Conservation (phyloP, 2,329 filamentous ascomycete species). For the Teratosphaeria zuluensis region DNA sequence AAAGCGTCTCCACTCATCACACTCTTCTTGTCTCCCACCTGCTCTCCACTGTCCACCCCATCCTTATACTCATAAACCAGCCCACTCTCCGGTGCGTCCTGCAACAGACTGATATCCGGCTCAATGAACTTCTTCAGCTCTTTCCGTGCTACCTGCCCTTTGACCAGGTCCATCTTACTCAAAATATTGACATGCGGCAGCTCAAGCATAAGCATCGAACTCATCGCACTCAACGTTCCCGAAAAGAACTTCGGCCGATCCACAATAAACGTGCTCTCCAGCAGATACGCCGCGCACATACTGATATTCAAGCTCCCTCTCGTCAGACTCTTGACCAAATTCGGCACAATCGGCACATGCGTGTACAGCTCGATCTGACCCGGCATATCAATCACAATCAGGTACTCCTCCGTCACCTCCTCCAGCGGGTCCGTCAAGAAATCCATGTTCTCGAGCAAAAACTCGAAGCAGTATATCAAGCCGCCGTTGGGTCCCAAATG, state of each 20-base stretch:
- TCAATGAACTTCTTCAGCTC: slow-evolving; percentile 86
- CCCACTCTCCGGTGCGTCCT: slow-evolving; percentile 61
- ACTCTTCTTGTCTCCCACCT: slow-evolving; percentile 52
- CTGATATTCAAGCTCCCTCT: slow-evolving; percentile 78
- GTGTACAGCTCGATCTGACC: slow-evolving; percentile 98
- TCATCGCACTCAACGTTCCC: slow-evolving; percentile 92
- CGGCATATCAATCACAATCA: slow-evolving; percentile 98
- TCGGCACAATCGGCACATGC: slow-evolving; percentile 84
- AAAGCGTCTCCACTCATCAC: slow-evolving; percentile 77
- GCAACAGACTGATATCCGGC: slow-evolving; percentile 70
- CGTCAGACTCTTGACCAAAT: slow-evolving; percentile 71
- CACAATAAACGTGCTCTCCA: slow-evolving; percentile 91
- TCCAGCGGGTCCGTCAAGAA: slow-evolving; percentile 81
- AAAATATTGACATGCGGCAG: slow-evolving; percentile 93
- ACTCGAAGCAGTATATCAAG: slow-evolving; percentile 94
- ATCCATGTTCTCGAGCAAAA: slow-evolving; percentile 86
- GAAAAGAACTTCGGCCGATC: slow-evolving; percentile 97
- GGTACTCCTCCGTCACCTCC: slow-evolving; percentile 80
- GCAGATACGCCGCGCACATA: slow-evolving; percentile 85
- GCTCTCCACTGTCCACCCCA: slow-evolving; percentile 44
- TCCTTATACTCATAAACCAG: slow-evolving; percentile 30
- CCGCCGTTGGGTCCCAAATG: slow-evolving; percentile 84
- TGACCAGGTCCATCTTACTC: slow-evolving; percentile 95
- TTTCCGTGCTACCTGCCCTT: slow-evolving; percentile 75
- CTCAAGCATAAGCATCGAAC: slow-evolving; percentile 97